These are phyloP conservation scores for Colletotrichum sp. DNA, from an alignment of 2,329 filamentous ascomycete genomes.

Conservation along the genomic window DNA sequence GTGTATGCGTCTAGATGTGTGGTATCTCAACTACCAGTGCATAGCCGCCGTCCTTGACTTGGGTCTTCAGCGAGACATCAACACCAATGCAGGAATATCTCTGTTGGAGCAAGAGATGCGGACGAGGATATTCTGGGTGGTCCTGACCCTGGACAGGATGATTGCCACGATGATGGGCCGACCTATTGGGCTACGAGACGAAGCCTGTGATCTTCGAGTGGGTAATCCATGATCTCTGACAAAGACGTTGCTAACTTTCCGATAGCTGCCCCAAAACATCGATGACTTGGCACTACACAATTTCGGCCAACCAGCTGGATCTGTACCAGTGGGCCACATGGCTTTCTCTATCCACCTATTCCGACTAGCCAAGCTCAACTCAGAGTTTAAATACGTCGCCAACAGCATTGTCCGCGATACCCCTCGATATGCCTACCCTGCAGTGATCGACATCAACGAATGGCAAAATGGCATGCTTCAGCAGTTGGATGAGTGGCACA, in stretches of 20 bases:
- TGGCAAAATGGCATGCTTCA: slow-evolving; percentile 51
- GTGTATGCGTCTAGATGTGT: slow-evolving; percentile 52
- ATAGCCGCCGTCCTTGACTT: slow-evolving; percentile 55
- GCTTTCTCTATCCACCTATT: slow-evolving; percentile 54
- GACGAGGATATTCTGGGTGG: slow-evolving; percentile 61
- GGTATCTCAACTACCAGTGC: slow-evolving; percentile 62
- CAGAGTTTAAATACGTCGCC: slow-evolving; percentile 62
- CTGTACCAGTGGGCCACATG: neutral
- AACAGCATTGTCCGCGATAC: slow-evolving; percentile 55
- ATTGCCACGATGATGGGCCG: slow-evolving; percentile 62
- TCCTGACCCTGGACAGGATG: slow-evolving; percentile 55
- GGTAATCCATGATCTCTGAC: slow-evolving; percentile 22
- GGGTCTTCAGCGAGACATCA: slow-evolving; percentile 54
- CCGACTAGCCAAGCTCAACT: slow-evolving; percentile 52
- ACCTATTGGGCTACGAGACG: slow-evolving; percentile 59
- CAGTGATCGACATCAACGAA: slow-evolving; percentile 44
- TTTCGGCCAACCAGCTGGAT: neutral
- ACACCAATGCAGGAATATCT: slow-evolving; percentile 45
- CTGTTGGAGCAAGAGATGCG: slow-evolving; percentile 57
- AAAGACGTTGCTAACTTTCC: slow-evolving; percentile 13
- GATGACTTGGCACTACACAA: slow-evolving; percentile 24
- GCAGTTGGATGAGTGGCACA: slow-evolving; percentile 44
- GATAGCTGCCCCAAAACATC: slow-evolving; percentile 32
- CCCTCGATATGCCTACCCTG: slow-evolving; percentile 54
- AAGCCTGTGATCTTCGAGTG: slow-evolving; percentile 58